Evolutionary conservation across 2,329 filamentous ascomycete genomes (phyloP).

Genomic region (Fusarium sp.): DNA sequence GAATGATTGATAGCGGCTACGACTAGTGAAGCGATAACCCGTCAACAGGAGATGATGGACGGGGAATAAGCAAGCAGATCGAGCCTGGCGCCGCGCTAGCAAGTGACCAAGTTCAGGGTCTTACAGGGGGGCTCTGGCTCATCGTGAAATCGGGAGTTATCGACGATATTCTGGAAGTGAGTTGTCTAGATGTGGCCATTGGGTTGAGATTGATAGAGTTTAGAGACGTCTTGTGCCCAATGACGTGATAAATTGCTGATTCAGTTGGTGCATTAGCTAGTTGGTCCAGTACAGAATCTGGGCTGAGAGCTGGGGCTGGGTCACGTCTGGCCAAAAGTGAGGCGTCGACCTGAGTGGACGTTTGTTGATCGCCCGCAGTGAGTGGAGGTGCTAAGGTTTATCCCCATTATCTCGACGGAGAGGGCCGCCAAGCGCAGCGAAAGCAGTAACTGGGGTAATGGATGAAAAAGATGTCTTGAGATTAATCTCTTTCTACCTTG

Average conservation of each 20-base stretch:
- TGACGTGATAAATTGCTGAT: conserved; percentile 37
- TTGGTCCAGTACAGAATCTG: background rate
- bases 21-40: conserved; percentile 26
- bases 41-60: conserved; percentile 16
- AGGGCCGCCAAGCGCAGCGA: background rate
- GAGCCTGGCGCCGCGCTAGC: conserved; percentile 37
- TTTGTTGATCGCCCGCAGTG: conserved; percentile 21
- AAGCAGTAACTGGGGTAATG: background rate
- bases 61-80: conserved; percentile 40
- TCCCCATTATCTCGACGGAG: conserved; percentile 2
- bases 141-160: conserved; percentile 24
- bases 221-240: conserved; percentile 26
- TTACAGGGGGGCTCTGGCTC: conserved; percentile 30
- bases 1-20: conserved; percentile 10
- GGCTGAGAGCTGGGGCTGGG: conserved; percentile 13
- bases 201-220: conserved; percentile 16
- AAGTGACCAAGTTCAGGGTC: conserved; percentile 34
- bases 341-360: conserved; percentile 22
- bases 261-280: conserved; percentile 15
- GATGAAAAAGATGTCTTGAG: conserved; percentile 5
- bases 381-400: conserved; percentile 25
- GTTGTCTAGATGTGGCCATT: conserved; percentile 6
- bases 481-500: conserved; percentile 13
- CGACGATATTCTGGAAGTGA: background rate
- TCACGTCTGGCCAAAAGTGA: conserved; percentile 30